Conservation (phyloP, 768 basidiomycete genomes). For the Panaeolus cyanescens region DNA sequence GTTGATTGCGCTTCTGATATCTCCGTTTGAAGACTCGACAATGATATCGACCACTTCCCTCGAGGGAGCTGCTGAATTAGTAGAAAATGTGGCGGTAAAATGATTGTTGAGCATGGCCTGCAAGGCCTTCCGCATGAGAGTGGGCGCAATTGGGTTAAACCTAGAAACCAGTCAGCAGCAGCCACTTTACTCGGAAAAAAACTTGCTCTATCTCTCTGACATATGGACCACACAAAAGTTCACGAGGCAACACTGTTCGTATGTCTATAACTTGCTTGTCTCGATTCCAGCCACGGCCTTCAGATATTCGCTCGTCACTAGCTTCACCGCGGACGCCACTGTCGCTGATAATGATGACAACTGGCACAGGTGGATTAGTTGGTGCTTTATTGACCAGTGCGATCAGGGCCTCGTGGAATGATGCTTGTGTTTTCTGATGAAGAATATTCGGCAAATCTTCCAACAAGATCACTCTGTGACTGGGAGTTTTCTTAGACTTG, state of each 20-base stretch:
- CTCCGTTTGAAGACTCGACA: slow-evolving; percentile 82
- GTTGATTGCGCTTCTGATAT: slow-evolving; percentile 93
- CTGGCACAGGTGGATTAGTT: slow-evolving; percentile 48
- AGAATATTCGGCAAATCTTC: slow-evolving; percentile 93
- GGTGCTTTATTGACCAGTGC: slow-evolving; percentile 47
- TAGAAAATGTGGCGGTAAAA: slow-evolving; percentile 34
- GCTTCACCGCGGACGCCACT: slow-evolving; percentile 77
- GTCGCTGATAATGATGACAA: slow-evolving; percentile 85
- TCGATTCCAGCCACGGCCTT: slow-evolving; percentile 46
- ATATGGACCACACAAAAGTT: slow-evolving; percentile 68
- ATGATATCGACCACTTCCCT: slow-evolving; percentile 75
- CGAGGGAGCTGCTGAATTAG: slow-evolving; percentile 41
- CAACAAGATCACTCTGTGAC: slow-evolving; percentile 71
- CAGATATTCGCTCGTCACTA: slow-evolving; percentile 44
- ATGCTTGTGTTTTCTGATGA: slow-evolving; percentile 64
- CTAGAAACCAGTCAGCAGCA: slow-evolving; percentile 37
- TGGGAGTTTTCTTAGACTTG: slow-evolving; percentile 12
- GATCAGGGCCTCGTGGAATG: slow-evolving; percentile 73
- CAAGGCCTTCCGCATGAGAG: slow-evolving; percentile 80
- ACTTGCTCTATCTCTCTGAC: slow-evolving; percentile 81
- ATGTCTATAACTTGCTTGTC: slow-evolving; percentile 55
- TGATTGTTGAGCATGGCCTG: slow-evolving; percentile 55
- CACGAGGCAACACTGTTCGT: slow-evolving; percentile 69
- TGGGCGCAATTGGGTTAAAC: slow-evolving; percentile 91
- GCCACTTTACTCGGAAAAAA: not conserved